Base-by-base conservation (phyloP, 495 filamentous ascomycete species). In the Aspergillus sclerotioniger region DNA sequence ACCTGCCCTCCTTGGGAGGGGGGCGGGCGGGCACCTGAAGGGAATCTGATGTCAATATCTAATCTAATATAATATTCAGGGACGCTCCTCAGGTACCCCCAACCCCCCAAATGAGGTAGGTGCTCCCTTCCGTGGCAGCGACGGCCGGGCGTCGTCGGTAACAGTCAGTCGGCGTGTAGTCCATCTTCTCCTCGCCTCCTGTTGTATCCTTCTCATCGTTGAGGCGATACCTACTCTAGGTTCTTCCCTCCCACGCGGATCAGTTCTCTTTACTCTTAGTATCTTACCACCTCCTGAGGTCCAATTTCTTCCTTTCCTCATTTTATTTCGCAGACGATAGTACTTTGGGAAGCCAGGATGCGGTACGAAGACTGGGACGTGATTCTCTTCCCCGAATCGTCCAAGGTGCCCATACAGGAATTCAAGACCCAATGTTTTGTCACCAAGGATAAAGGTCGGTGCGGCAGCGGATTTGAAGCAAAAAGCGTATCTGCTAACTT, bases 301-400 rank as follows among this genome's bases (percentile, higher is more conserved):
- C 43, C 46, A 46, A 50, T 25, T 28, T 57, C 55, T 64, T 59
- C 57, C 35, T 57, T 63, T 57, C 59, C 57, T 51, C 62, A 59
- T 63, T 47, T 51, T 60, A 57, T 53, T 41, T 41, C 50, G 32
- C 48, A 47, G 45, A 33, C 39, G 15, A 54, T 62, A 60, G n/a
- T 41, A 20, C 29, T 29, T 21, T 21, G 25, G 29, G 17, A 52
- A 44, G 15, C 37, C 66, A 68, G 25, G 9, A 95, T 95, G 90
- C 85, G 90, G 52, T 95, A 89, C 77, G 80, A 88, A 56, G 86
- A 87, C 63, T 94, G 91, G 91, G 91, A 95, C 67, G 80, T 93
- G 51, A 84, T 95, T 50, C 76, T 96, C 55, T 94, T 95, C 70
- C 87, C 90, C 1, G 73, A 77, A 44, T 71, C 71, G 31, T 80